Evolutionary conservation across 1,139 yeast species (phyloP), one percentile per base, ranked within the genome.

Genomic region (Yamadazyma trypodendri): DNA sequence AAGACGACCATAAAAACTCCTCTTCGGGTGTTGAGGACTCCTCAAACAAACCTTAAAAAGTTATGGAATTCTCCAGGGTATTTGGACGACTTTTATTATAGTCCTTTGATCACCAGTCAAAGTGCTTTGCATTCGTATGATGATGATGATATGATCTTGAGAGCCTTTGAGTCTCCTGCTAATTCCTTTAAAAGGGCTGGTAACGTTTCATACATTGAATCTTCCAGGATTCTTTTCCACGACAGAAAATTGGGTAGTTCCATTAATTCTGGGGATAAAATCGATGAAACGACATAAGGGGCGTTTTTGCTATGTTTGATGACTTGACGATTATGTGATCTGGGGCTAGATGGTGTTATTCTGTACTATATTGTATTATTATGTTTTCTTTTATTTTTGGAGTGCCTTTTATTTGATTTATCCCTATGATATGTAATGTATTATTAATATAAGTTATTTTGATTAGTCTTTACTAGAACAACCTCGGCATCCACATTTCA

Each of bases 401-500:
- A 13, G 18, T 24, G 18, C 20, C 14, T n/a, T 13, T 25, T 25
- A 25, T 25, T 25, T 12, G 28, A 11, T 7, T 31, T 11, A 18
- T 18, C 21, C 21, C 21, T 18, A 18, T 18, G 21, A 18, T 18
- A 18, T 18, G 21, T 18, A 28, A 18, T 39, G 36, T 36, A 34
- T 39, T 39, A 31, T 36, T 36, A 36, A 21, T 29, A 10, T 15
- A 27, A n/a, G 6, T 27, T 28, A 15, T 10, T 20, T 15, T 13
- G 15, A 11, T 56, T 55, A 85, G 54, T 85, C 95, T n/a, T 81
- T 73, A 49, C 92, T 83, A 2, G 95, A 79, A 57, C 97, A 89
- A 2, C 96, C 96, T 43, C 76, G 67, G 52, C 97, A 89, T 0
- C 97, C 97, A 65, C 97, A 89, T 27, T 85, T 86, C 7, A 84